A percentile compares a stretch with the other conserved stretches of the same genome.
Evolutionary conservation across 805 yeast genomes (phyloP).

Genomic region (Dipodascopsis tothii): DNA sequence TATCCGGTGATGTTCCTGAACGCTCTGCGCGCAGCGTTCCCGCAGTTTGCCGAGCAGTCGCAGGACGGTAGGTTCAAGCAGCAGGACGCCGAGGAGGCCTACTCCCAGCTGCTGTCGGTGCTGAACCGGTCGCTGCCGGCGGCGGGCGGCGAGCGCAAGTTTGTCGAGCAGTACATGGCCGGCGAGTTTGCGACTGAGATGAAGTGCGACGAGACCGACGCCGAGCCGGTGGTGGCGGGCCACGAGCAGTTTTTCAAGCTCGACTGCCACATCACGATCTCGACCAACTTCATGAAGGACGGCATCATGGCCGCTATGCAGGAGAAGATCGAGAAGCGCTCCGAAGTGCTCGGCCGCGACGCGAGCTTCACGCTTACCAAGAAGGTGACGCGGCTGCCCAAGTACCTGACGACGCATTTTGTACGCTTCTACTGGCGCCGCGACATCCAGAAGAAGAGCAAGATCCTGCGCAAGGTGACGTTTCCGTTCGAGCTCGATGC

Average conservation of each 20-base stretch:
- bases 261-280: constrained; percentile 78
- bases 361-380: constrained; percentile 57
- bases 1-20: constrained; percentile 62
- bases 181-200: constrained; percentile 57
- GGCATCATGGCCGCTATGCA: constrained; percentile 68
- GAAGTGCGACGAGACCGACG: constrained; percentile 52
- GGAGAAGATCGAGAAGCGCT: constrained; percentile 72
- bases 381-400: constrained; percentile 71
- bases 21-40: constrained; percentile 51
- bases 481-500: constrained; percentile 91
- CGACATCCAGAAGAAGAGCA: constrained; percentile 82
- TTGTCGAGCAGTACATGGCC: constrained; percentile 52
- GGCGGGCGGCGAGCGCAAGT: constrained; percentile 30
- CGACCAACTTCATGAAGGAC: constrained; percentile 80
- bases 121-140: constrained; percentile 15
- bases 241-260: constrained; percentile 61
- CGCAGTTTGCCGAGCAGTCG: constrained; percentile 79
- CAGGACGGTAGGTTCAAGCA: constrained; percentile 71
- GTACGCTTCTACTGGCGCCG: constrained; percentile 95
- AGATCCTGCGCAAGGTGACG: constrained; percentile 85
- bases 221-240: constrained; percentile 40
- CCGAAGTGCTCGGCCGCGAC: constrained; percentile 59
- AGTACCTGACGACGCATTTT: constrained; percentile 80
- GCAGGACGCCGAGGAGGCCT: constrained; percentile 97
- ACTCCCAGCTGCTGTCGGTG: constrained; percentile 60